Evolutionary conservation across 257 asterid species (phyloP).

Genomic region (Catharanthus roseus): DNA sequence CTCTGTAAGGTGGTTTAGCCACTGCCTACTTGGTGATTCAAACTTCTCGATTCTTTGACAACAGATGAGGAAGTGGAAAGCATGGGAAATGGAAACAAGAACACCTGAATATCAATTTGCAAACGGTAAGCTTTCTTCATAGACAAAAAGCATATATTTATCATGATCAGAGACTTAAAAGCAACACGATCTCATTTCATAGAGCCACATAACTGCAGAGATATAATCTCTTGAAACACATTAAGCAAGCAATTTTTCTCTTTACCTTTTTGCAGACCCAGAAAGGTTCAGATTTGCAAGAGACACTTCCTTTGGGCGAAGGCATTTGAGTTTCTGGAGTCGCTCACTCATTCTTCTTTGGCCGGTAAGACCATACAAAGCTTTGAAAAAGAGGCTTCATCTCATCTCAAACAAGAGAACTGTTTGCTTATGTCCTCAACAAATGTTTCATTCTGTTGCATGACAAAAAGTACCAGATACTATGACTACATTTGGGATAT

Average conservation of each 20-base stretch:
- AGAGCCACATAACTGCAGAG: background rate
- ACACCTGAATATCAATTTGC: conserved; percentile 53
- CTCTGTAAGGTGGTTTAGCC: background rate
- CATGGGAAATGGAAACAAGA: conserved; percentile 75
- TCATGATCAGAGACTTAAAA: background rate
- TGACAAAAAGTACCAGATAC: background rate
- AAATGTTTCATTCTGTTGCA: background rate
- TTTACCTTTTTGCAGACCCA: conserved; percentile 32
- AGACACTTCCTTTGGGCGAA: conserved; percentile 55
- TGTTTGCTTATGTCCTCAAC: no score
- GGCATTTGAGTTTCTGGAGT: conserved; percentile 61
- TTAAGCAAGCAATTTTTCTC: no score
- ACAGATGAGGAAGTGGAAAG: conserved; percentile 75
- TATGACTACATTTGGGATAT: background rate
- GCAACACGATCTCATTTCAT: background rate
- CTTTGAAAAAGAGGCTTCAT: background rate
- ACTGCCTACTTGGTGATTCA: background rate
- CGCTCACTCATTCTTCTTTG: conserved; percentile 38
- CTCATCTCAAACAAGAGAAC: background rate
- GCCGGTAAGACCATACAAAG: conserved; percentile 27
- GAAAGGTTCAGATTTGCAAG: conserved; percentile 56
- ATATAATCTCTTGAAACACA: background rate
- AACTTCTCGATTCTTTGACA: background rate
- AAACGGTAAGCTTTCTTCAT: conserved; percentile 34
- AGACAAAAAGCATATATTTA: background rate